A percentile compares a stretch with the other conserved stretches of the same genome.
phyloP scores from a whole-genome alignment of 2,329 filamentous ascomycete genomes.

The Botrytis cinerea region DNA sequence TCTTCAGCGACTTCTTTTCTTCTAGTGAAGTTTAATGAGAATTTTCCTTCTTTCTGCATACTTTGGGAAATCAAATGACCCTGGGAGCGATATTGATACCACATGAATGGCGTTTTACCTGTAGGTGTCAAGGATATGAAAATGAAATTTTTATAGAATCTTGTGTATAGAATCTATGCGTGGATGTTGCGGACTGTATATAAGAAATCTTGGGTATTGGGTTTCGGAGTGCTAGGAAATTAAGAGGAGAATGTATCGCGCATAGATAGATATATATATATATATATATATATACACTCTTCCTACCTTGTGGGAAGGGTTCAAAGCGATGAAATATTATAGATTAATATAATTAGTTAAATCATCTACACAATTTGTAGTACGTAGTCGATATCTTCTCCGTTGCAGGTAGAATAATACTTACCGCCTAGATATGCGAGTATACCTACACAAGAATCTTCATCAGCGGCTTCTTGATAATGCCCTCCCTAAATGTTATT shows the following conservation, averaged over 20 bases:
- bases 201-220: background rate
- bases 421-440: background rate
- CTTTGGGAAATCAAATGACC: background rate
- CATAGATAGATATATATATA: background rate
- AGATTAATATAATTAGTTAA: background rate
- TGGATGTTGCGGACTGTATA: background rate
- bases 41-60: constrained; percentile 4
- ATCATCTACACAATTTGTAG: background rate
- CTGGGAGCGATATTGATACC: constrained; percentile 17
- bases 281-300: background rate
- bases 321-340: background rate
- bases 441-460: background rate
- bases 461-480: background rate
- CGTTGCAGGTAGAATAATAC: background rate
- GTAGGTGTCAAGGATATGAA: background rate
- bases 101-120: constrained; percentile 13
- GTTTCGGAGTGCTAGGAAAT: background rate
- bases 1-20: background rate
- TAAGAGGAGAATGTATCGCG: background rate
- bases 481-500: background rate
- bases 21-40: constrained; percentile 7
- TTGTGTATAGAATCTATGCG: background rate
- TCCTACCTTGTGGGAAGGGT: background rate
- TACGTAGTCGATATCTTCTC: background rate
- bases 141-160: background rate